Evolutionary conservation across 2,329 filamentous ascomycete species (phyloP).

Genomic region (Aspergillus jensenii): DNA sequence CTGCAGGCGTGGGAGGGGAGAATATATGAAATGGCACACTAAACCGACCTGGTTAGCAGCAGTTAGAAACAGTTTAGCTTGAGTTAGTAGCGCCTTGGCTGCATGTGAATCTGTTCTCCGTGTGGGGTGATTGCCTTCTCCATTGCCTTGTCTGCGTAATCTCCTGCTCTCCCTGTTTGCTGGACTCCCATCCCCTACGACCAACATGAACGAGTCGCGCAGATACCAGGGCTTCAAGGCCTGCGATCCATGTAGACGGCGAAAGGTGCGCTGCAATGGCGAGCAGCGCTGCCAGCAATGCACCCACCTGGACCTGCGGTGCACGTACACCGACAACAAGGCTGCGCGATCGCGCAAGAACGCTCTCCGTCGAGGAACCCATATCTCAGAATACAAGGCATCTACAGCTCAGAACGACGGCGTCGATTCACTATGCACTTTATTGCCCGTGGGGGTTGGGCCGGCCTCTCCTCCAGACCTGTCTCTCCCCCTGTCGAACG

Average conservation of each 20-base stretch:
- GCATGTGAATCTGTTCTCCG: too few species aligned
- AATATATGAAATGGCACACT: conserved; percentile 20
- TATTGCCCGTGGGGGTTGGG: background rate
- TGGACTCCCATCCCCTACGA: too few species aligned
- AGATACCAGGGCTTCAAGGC: conserved; percentile 21
- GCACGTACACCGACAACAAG: conserved; percentile 38
- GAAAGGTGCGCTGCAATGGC: conserved; percentile 51
- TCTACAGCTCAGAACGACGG: background rate
- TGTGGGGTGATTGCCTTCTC: too few species aligned
- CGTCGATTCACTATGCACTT: background rate
- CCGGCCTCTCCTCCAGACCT: conserved; percentile 7
- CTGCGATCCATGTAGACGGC: conserved; percentile 49
- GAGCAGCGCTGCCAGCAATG: conserved; percentile 46
- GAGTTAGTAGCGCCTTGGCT: too few species aligned
- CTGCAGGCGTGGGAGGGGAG: conserved; percentile 36
- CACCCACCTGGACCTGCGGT: conserved; percentile 45
- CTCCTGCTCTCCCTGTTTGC: too few species aligned
- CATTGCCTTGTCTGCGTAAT: too few species aligned
- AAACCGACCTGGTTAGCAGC: background rate
- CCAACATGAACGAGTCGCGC: too few species aligned
- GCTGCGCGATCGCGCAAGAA: conserved; percentile 37
- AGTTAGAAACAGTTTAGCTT: background rate
- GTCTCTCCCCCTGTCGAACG: conserved; percentile 8
- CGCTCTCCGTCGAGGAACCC: conserved; percentile 38
- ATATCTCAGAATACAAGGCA: conserved; percentile 43